Evolutionary conservation across 257 asterid genomes (phyloP).

Genomic region (Schizonepeta tenuifolia): DNA sequence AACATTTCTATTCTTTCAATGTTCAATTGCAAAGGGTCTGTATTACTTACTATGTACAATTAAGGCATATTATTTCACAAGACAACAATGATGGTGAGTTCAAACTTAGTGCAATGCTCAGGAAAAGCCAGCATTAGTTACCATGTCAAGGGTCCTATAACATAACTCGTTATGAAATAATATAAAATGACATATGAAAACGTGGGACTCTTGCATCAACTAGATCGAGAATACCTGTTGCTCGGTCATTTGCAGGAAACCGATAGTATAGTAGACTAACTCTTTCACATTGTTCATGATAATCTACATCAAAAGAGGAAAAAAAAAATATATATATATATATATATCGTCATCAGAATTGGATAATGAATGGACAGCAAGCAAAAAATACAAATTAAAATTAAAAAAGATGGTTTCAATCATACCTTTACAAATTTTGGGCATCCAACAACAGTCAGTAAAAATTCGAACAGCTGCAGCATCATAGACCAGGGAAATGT

Average conservation of each 20-base stretch:
- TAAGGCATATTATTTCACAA: background rate
- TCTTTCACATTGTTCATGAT: slow-evolving; percentile 74
- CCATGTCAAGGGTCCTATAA: slow-evolving; percentile 15
- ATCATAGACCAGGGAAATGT: slow-evolving; percentile 35
- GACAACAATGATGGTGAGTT: background rate
- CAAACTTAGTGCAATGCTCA: background rate
- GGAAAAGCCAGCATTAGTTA: background rate
- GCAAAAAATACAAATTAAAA: background rate
- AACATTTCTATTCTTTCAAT: background rate
- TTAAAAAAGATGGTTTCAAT: slow-evolving; percentile 27
- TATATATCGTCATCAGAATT: slow-evolving; percentile 24
- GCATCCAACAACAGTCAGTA: slow-evolving; percentile 84
- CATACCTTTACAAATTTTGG: slow-evolving; percentile 73
- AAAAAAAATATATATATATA: background rate
- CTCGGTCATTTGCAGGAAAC: slow-evolving; percentile 92
- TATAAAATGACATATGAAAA: background rate
- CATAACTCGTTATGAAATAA: background rate
- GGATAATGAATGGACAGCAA: slow-evolving; percentile 13
- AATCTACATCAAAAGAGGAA: slow-evolving; percentile 47
- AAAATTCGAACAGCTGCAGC: slow-evolving; percentile 83
- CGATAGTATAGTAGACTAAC: slow-evolving; percentile 79
- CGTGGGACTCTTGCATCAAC: slow-evolving; percentile 9
- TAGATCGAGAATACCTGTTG: slow-evolving; percentile 68
- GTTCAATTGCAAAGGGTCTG: background rate
- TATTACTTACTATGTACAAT: background rate